These are phyloP conservation scores for Forsythia suspensa DNA, from an alignment of 257 asterid genomes.

Conservation along the genomic window DNA sequence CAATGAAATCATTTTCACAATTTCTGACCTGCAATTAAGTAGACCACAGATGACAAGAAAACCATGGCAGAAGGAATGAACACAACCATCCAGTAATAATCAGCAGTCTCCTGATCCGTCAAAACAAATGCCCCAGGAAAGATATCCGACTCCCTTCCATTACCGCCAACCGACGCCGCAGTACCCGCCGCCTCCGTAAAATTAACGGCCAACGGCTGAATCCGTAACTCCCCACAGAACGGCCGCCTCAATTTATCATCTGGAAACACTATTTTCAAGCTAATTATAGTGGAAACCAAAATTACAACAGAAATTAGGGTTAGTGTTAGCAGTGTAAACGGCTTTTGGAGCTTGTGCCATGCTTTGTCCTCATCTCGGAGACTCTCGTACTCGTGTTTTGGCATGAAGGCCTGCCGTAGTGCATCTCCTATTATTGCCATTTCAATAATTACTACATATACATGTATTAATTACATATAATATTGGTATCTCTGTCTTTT, in stretches of 20 bases:
- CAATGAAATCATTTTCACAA: slow-evolving; percentile 8
- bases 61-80: slow-evolving; percentile 66
- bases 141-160: slow-evolving; percentile 57
- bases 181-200: slow-evolving; percentile 30
- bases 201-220: slow-evolving; percentile 78
- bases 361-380: slow-evolving; percentile 88
- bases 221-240: slow-evolving; percentile 74
- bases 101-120: slow-evolving; percentile 92
- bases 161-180: background rate
- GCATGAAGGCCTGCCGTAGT: slow-evolving; percentile 92
- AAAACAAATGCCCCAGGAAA: slow-evolving; percentile 65
- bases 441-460: slow-evolving; percentile 12
- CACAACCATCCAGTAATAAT: slow-evolving; percentile 94
- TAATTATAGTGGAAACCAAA: slow-evolving; percentile 55
- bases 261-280: slow-evolving; percentile 74
- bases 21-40: slow-evolving; percentile 68
- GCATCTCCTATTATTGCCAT: slow-evolving; percentile 78
- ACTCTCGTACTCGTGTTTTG: slow-evolving; percentile 78
- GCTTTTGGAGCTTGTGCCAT: slow-evolving; percentile 68
- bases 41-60: slow-evolving; percentile 51
- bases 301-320: slow-evolving; percentile 51
- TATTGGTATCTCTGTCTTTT: background rate
- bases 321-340: slow-evolving; percentile 32
- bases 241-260: slow-evolving; percentile 66
- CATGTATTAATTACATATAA: slow-evolving; percentile 12